Base-by-base conservation (phyloP, 2,329 filamentous ascomycete genomes). In the Coleophoma cylindrospora region DNA sequence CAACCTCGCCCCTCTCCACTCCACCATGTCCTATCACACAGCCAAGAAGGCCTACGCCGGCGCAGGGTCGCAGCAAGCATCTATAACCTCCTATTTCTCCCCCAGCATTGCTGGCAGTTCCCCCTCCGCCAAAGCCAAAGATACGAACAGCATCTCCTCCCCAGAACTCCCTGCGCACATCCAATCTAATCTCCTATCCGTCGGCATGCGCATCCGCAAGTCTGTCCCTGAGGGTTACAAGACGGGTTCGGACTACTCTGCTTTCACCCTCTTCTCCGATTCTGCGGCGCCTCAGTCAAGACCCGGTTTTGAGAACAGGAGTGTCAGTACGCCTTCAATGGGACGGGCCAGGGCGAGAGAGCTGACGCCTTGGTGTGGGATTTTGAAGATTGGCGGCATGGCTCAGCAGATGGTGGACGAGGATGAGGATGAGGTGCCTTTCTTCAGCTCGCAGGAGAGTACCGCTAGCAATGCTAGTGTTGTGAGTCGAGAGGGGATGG, bases 121-220 rank as follows among this genome's bases (percentile, higher is more conserved):
- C 22, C 70, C 71, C 27, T 68, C 63, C 32, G 51, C 33, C 32
- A 40, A 38, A 19, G 14, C 49, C 45, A 37, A 49, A 4, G 36
- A 37, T 48, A 21, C 41, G 37, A 45, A 47, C 44, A 6, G 47
- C 58, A 70, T 65, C 33, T 65, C 68, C 10, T 69, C 73, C 14
- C 80, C 82, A 3, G 60, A 66, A 4, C 74, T 91, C 13, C 83
- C 89, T 1, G 68, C 76, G 21, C 75, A 75, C 8, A 76, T 95
- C 33, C 89, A 96, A 68, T 79, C 91, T 34, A 87, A 87, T 54
- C 83, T 97, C n/a, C 76, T 96, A 40, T 89, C 80, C 61, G 92
- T 97, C 56, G 92, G 92, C 61, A 96, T 96, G 91, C 86, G 92
- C 21, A 80, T 97, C 46, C 87, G 92, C 65, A 97, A 97, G 72